A percentile compares a stretch with the other conserved stretches of the same genome.
Conservation (phyloP, 1,139 yeast species). For the Tardiomyces digboiensis region DNA sequence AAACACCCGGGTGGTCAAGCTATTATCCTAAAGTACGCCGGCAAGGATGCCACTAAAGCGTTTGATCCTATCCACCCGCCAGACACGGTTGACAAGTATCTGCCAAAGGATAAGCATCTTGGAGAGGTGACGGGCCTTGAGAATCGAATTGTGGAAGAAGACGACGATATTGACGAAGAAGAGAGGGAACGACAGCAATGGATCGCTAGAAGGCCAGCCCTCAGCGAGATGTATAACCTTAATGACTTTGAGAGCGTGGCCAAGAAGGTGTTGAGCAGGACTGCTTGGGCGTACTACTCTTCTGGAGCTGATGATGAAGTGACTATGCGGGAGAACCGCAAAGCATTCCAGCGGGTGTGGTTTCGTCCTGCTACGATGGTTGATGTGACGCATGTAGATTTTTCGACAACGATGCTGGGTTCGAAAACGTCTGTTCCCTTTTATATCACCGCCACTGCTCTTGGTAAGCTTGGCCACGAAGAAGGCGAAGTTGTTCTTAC, state of each 20-base stretch:
- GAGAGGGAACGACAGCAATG: constrained; percentile 26
- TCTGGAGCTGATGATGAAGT: constrained; percentile 93
- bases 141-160: constrained; percentile 7
- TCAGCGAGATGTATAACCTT: constrained; percentile 59
- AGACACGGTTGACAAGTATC: constrained; percentile 53
- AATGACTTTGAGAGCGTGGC: constrained; percentile 84
- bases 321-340: constrained; percentile 79
- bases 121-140: constrained; percentile 31
- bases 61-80: constrained; percentile 83
- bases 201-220: constrained; percentile 46
- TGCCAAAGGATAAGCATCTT: constrained; percentile 35
- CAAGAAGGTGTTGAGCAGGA: constrained; percentile 58
- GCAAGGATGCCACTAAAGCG: constrained; percentile 78
- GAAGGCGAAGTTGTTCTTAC: constrained; percentile 48
- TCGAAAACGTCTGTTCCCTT: constrained; percentile 37
- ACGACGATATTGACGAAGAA: constrained; percentile 20
- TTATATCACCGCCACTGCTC: constrained; percentile 50
- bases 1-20: constrained; percentile 84
- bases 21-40: constrained; percentile 68
- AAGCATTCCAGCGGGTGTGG: constrained; percentile 77
- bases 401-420: constrained; percentile 46
- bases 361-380: constrained; percentile 77
- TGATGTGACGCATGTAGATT: constrained; percentile 52
- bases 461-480: constrained; percentile 45
- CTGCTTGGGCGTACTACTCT: constrained; percentile 89